Percentiles rank a stretch among this genome's conserved stretches.
These are phyloP conservation scores for Neckera pumila DNA, from an alignment of 225 moss, liverwort and hornwort genomes.

Conservation along the genomic window DNA sequence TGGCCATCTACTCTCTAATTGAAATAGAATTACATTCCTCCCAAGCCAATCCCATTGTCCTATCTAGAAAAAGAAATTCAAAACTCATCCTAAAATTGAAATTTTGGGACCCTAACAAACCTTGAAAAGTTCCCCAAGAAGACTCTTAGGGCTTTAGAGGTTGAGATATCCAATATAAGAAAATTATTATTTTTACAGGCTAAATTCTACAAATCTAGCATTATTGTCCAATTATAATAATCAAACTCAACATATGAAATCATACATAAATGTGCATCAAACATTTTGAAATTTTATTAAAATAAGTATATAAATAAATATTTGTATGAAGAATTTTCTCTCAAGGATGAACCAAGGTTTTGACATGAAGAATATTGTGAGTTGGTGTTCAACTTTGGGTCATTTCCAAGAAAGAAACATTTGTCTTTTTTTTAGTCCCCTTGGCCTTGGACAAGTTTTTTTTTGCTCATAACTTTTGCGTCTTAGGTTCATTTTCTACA, in stretches of 20 bases:
- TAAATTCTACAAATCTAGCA: neutral
- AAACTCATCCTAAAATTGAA: neutral
- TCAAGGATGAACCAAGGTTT: neutral
- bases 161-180: no score
- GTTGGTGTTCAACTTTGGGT: no score
- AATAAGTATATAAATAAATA: neutral
- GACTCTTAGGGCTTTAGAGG: accelerated
- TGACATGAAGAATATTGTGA: neutral
- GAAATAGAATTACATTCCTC: accelerated
- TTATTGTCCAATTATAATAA: neutral
- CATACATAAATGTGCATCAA: no score
- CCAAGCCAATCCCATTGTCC: accelerated
- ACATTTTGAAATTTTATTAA: neutral
- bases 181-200: neutral
- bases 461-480: no score
- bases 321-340: neutral
- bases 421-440: no score
- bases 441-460: no score
- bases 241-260: neutral
- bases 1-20: no score
- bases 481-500: no score
- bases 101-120: neutral
- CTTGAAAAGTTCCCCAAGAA: accelerated
- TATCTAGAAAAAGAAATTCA: neutral
- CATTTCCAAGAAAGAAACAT: no score